Conservation (phyloP, 768 basidiomycete genomes). For the Collybia nuda region DNA sequence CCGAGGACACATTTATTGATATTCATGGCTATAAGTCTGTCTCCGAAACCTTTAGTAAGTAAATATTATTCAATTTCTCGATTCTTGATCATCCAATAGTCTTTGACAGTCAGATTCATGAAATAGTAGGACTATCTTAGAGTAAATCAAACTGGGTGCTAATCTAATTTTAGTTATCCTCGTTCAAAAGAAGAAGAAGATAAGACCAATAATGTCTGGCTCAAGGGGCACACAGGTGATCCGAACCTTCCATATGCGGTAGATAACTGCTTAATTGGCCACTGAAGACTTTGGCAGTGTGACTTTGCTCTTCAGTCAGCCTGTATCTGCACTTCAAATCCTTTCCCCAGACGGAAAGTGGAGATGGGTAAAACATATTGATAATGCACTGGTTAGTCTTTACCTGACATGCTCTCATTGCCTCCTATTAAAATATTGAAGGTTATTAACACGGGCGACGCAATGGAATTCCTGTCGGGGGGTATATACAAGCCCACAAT, state of each 20-base stretch:
- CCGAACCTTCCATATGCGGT: too few relatives aligned
- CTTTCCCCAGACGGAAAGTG: conserved; percentile 37
- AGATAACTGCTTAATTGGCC: conserved; percentile 13
- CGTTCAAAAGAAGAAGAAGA: conserved; percentile 40
- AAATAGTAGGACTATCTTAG: conserved; percentile 39
- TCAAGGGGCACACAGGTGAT: conserved; percentile 48
- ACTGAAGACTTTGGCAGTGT: conserved; percentile 38
- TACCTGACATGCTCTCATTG: neutral
- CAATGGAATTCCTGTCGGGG: conserved; percentile 45
- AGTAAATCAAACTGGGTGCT: neutral
- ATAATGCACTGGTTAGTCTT: conserved; percentile 38
- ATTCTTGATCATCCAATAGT: neutral
- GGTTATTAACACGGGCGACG: conserved; percentile 48
- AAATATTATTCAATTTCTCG: neutral
- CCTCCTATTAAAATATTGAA: conserved; percentile 3
- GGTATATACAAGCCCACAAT: conserved; percentile 47
- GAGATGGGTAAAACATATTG: conserved; percentile 45
- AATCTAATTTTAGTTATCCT: conserved; percentile 32
- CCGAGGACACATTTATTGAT: conserved; percentile 41
- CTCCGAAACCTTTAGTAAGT: conserved; percentile 35
- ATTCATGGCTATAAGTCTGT: conserved; percentile 33
- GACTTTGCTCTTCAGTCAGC: conserved; percentile 48
- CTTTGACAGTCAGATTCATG: conserved; percentile 38
- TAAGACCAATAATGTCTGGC: conserved; percentile 44
- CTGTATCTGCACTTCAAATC: conserved; percentile 45